Evolutionary conservation across 176 grass and related monocot species (phyloP).

Genomic region (Typha latifolia): DNA sequence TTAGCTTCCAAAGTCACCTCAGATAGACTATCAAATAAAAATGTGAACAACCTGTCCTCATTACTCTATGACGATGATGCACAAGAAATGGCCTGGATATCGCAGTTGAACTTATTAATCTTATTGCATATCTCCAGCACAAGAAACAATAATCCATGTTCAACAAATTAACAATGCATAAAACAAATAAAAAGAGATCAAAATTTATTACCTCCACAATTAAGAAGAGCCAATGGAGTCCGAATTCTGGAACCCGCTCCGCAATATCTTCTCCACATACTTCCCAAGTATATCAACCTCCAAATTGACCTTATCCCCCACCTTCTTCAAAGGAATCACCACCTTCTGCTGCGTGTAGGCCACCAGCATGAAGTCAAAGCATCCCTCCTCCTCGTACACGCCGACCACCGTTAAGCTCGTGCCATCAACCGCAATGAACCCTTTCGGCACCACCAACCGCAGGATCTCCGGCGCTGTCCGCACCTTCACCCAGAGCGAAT

Average conservation of each 20-base stretch:
- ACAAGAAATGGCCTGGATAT: too few relatives aligned
- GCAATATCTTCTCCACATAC: constrained; percentile 76
- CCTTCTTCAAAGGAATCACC: constrained; percentile 71
- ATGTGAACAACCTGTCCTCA: too few relatives aligned
- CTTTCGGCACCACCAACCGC: constrained; percentile 75
- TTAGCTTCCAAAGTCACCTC: too few relatives aligned
- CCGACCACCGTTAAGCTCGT: constrained; percentile 72
- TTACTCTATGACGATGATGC: too few relatives aligned
- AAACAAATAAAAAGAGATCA: too few relatives aligned
- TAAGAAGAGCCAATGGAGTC: too few relatives aligned
- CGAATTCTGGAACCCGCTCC: not conserved
- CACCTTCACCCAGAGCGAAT: constrained; percentile 84
- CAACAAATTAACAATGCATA: too few relatives aligned
- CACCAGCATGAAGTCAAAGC: constrained; percentile 97
- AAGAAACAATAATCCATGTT: too few relatives aligned
- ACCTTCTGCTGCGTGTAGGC: constrained; percentile 91
- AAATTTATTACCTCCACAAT: too few relatives aligned
- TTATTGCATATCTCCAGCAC: too few relatives aligned
- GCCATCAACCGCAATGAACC: constrained; percentile 83
- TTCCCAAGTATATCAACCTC: constrained; percentile 90
- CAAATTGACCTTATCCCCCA: constrained; percentile 82
- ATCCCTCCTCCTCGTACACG: constrained; percentile 51
- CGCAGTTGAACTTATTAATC: too few relatives aligned
- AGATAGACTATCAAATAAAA: too few relatives aligned
- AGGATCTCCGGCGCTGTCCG: constrained; percentile 51